Evolutionary conservation across 768 basidiomycete genomes (phyloP).

Genomic region (Boletus patriciae): DNA sequence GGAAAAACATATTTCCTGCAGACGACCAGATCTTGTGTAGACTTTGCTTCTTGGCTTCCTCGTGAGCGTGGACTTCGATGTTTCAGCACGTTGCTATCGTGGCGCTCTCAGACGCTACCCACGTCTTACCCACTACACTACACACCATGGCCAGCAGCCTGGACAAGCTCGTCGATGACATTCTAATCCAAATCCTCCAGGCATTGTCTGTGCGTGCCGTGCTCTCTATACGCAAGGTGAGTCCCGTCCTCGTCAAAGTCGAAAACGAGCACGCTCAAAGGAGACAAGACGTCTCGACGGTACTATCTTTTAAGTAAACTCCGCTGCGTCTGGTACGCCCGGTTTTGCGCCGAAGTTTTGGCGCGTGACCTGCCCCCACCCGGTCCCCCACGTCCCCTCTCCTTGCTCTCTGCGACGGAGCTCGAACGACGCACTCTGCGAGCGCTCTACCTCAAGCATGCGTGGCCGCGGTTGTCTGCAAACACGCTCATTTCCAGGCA

Average conservation of each 20-base stretch:
- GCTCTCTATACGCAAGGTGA: constrained; percentile 25
- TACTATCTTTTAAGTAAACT: constrained; percentile 28
- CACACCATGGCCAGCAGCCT: constrained; percentile 10
- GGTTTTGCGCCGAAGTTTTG: constrained; percentile 26
- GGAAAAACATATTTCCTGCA: not conserved
- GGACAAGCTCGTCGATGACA: constrained; percentile 29
- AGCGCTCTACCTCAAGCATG: constrained; percentile 25
- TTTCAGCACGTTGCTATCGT: not conserved
- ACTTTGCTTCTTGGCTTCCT: not conserved
- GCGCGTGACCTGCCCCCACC: constrained; percentile 22
- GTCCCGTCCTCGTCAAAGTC: not conserved
- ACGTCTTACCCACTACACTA: not conserved
- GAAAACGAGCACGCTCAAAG: not conserved
- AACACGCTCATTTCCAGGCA: constrained; percentile 10
- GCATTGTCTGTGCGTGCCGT: constrained; percentile 14
- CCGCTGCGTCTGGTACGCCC: constrained; percentile 24
- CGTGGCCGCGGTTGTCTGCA: constrained; percentile 23
- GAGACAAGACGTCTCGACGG: constrained; percentile 27
- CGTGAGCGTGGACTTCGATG: not conserved
- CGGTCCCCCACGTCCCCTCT: constrained; percentile 10
- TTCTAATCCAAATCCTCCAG: constrained; percentile 24
- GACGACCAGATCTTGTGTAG: not conserved
- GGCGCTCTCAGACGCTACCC: constrained; percentile 1
- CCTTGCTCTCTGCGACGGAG: constrained; percentile 19
- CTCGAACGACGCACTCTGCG: constrained; percentile 31